Percentiles rank a stretch among this genome's conserved stretches.
Evolutionary conservation across 257 asterid genomes (phyloP).

Genomic region (Mitragyna speciosa): DNA sequence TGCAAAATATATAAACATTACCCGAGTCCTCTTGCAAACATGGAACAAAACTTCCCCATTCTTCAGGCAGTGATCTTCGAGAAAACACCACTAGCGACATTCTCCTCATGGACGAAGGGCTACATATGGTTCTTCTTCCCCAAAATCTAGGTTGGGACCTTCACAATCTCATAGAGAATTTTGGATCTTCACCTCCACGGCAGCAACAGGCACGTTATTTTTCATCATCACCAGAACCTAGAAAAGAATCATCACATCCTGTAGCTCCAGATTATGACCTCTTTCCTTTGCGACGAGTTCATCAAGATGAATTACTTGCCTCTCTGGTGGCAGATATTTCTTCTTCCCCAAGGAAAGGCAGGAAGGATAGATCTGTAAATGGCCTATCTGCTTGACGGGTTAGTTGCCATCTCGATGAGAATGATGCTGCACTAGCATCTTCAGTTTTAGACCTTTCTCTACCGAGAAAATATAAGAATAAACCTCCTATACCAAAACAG

Average conservation of each 20-base stretch:
- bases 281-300: slow-evolving; percentile 61
- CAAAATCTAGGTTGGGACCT: slow-evolving; percentile 26
- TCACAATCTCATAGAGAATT: slow-evolving; percentile 8
- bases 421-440: slow-evolving; percentile 21
- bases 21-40: background rate
- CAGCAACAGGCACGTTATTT: background rate
- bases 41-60: no score
- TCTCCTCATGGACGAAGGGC: slow-evolving; percentile 34
- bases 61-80: no score
- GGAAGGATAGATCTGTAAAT: slow-evolving; percentile 29
- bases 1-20: slow-evolving; percentile 17
- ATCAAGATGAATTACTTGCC: slow-evolving; percentile 27
- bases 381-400: slow-evolving; percentile 26
- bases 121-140: slow-evolving; percentile 58
- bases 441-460: slow-evolving; percentile 67
- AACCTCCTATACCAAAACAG: slow-evolving; percentile 33
- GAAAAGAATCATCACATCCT: background rate
- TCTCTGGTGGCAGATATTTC: slow-evolving; percentile 45
- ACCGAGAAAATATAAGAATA: slow-evolving; percentile 58
- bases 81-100: background rate
- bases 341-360: slow-evolving; percentile 60
- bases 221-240: slow-evolving; percentile 13
- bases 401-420: slow-evolving; percentile 14
- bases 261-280: slow-evolving; percentile 42
- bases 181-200: background rate